A percentile compares a stretch with the other conserved stretches of the same genome.
Conservation (phyloP, 139 green algal species). For the Tetradesmus lagerheimii region DNA sequence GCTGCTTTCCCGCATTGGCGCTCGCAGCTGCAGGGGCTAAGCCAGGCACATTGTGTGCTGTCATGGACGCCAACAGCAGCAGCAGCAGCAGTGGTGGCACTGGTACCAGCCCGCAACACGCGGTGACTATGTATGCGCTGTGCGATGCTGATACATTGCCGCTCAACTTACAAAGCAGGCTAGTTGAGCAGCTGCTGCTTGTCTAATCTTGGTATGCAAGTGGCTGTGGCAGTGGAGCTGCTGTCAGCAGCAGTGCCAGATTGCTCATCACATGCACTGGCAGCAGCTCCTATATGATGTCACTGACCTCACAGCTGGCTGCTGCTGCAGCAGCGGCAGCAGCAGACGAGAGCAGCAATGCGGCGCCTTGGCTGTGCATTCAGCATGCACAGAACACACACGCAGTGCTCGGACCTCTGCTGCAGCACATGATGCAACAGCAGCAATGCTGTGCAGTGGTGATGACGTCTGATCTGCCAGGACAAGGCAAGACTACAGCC, state of each 20-base stretch:
- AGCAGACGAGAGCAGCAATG: background rate
- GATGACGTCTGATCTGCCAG: slow-evolving; percentile 25
- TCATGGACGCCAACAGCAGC: background rate
- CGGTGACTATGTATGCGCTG: background rate
- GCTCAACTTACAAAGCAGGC: background rate
- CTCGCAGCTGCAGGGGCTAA: background rate
- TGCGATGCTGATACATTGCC: background rate
- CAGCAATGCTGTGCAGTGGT: slow-evolving; percentile 15
- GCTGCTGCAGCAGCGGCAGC: background rate
- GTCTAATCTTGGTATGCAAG: background rate
- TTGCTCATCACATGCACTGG: background rate
- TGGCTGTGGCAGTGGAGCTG: background rate
- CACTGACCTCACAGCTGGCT: background rate
- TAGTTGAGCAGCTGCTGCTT: background rate
- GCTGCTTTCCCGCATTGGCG: slow-evolving; percentile 2
- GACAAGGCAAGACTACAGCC: slow-evolving; percentile 26
- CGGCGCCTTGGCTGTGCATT: background rate
- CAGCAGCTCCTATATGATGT: background rate
- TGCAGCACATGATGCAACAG: slow-evolving; percentile 3
- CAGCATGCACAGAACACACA: background rate
- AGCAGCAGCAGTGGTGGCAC: background rate
- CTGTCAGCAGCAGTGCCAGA: background rate
- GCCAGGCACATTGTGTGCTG: background rate
- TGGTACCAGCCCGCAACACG: background rate
- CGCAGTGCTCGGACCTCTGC: background rate